Percentiles rank a stretch among this genome's conserved stretches.
Evolutionary conservation across 202 grass and related monocot species (phyloP).

Genomic region (Zizania palustris): DNA sequence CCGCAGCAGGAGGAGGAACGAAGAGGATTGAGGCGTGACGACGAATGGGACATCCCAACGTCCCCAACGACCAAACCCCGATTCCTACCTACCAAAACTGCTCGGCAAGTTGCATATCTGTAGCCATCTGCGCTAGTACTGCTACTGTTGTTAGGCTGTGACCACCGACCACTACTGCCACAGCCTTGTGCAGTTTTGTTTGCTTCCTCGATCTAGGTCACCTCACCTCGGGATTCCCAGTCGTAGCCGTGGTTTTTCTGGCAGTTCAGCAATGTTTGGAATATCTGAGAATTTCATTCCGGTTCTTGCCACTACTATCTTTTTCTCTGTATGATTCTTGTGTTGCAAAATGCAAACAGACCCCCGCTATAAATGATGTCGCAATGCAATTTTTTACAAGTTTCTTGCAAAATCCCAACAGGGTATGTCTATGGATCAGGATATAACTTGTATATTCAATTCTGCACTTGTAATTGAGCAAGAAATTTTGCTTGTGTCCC

Average conservation of each 20-base stretch:
- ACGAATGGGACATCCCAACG: conserved; percentile 26
- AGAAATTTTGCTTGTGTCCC: conserved; percentile 2
- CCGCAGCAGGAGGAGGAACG: no score
- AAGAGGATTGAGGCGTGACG: conserved; percentile 42
- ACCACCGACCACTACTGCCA: neutral
- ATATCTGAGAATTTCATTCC: no score
- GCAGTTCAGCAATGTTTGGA: no score
- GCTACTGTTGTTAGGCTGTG: neutral
- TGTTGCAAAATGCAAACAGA: no score
- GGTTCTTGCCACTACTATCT: no score
- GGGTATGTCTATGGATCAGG: no score
- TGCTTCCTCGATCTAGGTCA: neutral
- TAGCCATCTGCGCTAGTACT: conserved; percentile 12
- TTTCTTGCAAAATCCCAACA: no score
- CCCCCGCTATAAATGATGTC: no score
- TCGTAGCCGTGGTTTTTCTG: no score
- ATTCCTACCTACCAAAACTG: conserved; percentile 5
- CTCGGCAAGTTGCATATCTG: neutral
- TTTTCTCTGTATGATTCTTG: no score
- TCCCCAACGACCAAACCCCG: conserved; percentile 4
- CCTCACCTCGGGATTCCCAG: neutral
- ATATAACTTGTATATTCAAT: neutral
- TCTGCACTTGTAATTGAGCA: neutral
- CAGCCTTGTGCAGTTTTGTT: neutral
- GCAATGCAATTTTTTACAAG: no score